Conservation (phyloP, 192 early-diverging fungal genomes). For the Mortierella antarctica region DNA sequence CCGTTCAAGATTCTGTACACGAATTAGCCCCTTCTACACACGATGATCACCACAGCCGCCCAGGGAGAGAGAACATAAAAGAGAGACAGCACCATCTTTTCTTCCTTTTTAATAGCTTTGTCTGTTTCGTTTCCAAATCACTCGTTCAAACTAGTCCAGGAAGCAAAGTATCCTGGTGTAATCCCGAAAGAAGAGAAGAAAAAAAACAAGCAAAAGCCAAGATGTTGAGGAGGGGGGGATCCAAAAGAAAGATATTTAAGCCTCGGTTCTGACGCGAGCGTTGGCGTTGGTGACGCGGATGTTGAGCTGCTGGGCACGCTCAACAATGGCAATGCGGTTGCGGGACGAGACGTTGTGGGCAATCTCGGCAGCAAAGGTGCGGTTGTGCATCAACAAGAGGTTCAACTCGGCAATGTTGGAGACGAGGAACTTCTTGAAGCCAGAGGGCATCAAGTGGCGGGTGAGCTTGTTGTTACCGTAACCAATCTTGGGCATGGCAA, state of each 20-base stretch:
- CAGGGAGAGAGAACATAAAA: neutral
- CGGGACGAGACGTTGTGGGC: conserved; percentile 96
- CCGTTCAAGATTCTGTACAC: too few species aligned
- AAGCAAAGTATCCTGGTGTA: neutral
- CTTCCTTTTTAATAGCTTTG: conserved; percentile 11
- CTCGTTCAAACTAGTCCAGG: neutral
- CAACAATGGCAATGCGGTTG: conserved; percentile 92
- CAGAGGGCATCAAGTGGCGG: conserved; percentile 96
- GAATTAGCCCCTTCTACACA: too few species aligned
- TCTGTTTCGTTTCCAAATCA: neutral
- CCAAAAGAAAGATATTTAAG: conserved; percentile 60
- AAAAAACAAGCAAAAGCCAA: neutral
- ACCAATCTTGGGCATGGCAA: conserved; percentile 98
- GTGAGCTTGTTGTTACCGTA: conserved; percentile 96
- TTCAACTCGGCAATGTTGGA: conserved; percentile 94
- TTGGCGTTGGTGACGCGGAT: conserved; percentile 96
- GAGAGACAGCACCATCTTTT: conserved; percentile 42
- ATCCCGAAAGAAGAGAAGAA: neutral
- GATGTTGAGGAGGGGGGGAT: conserved; percentile 78
- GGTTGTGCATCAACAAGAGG: conserved; percentile 99
- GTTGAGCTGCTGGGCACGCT: conserved; percentile 95
- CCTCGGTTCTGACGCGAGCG: conserved; percentile 84
- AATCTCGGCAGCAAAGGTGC: conserved; percentile 98
- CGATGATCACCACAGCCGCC: too few species aligned
- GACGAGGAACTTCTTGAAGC: conserved; percentile 99